Base-by-base conservation (phyloP, 768 basidiomycete species). In the Phaeotremella skinneri region DNA sequence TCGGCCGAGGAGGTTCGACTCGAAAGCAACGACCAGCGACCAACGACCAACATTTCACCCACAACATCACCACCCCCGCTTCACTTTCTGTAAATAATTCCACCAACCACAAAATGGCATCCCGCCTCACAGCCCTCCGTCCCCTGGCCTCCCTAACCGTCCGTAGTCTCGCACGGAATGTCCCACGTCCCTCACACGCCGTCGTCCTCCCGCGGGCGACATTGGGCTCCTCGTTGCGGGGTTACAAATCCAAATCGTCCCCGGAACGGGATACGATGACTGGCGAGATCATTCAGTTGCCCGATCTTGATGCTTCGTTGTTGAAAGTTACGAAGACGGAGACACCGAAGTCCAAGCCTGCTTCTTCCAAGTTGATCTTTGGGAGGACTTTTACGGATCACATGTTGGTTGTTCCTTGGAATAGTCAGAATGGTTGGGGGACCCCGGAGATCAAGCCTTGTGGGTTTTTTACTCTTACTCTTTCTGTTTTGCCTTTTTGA, bases 341-440 rank as follows among this genome's bases (percentile, higher is more conserved):
- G n/a, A 81, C 79, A 26, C 89, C 87, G 0, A 84, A 83, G 63
- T 76, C 81, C 5, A 79, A 83, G 4, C 89, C 91, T 1, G 82
- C 85, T 0, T 80, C 85, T 11, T 82, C 85, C 1, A 81, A 81
- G 31, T 82, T 96, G 55, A 81, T 87, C 5, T 98, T 94, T 69
- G 93, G 93, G 0, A 85, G 85, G 71, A 88, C 85, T 23, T 93
- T 94, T 77, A 74, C 59, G 87, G 74, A 92, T 77, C 90, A 92
- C 74, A 92, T 92, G 90, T 76, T 92, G 39, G 85, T 82, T 39
- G 83, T 79, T 79, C 85, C 76, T n/a, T 94, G 91, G 91, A 80
- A 82, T 58, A 79, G 81, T 2, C 72, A 79, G 23, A 80, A 81
- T 39, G 93, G 93, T 17, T 97, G 93, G 92, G 87, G 84, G 21